phyloP scores from a whole-genome alignment of 1,284 basidiomycete genomes.

The Trametes hirsuta region DNA sequence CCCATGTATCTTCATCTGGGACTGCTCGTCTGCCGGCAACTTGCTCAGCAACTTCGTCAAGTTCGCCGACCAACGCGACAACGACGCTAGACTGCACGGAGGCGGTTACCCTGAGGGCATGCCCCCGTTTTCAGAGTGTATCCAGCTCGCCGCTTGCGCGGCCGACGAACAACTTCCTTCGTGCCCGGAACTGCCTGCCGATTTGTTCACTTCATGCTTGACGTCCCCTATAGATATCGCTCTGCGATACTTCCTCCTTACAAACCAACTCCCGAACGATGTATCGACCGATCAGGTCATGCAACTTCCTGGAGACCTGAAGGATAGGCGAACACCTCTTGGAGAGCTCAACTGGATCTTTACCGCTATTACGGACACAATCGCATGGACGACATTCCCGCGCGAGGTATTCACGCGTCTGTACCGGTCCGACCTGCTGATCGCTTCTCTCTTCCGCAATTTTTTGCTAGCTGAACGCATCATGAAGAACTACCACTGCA shows the following conservation, averaged over 20 bases:
- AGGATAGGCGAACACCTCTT: constrained; percentile 93
- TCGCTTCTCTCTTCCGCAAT: constrained; percentile 96
- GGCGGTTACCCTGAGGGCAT: constrained; percentile 64
- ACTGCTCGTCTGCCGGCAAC: constrained; percentile 95
- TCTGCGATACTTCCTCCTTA: constrained; percentile 92
- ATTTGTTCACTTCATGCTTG: constrained; percentile 96
- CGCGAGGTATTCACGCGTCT: constrained; percentile 92
- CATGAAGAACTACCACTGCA: constrained; percentile 99
- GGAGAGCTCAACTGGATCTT: constrained; percentile 99
- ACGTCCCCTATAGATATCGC: constrained; percentile 99
- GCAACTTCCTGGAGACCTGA: constrained; percentile 95
- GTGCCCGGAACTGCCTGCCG: constrained; percentile 95
- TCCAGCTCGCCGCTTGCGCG: constrained; percentile 95
- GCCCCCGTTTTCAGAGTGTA: constrained; percentile 84
- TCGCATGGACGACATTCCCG: constrained; percentile 98
- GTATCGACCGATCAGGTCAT: constrained; percentile 91
- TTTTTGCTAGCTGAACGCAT: constrained; percentile 97
- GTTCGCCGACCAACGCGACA: constrained; percentile 86
- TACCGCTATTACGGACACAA: constrained; percentile 98
- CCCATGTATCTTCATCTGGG: constrained; percentile 98
- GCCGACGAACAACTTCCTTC: constrained; percentile 93
- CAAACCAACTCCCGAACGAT: constrained; percentile 79
- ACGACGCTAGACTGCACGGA: constrained; percentile 67
- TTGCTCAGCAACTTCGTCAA: constrained; percentile 91
- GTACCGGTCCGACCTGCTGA: constrained; percentile 94